These are phyloP conservation scores for Chernovozyma aurita DNA, from an alignment of 1,139 yeast genomes.

Conservation along the genomic window DNA sequence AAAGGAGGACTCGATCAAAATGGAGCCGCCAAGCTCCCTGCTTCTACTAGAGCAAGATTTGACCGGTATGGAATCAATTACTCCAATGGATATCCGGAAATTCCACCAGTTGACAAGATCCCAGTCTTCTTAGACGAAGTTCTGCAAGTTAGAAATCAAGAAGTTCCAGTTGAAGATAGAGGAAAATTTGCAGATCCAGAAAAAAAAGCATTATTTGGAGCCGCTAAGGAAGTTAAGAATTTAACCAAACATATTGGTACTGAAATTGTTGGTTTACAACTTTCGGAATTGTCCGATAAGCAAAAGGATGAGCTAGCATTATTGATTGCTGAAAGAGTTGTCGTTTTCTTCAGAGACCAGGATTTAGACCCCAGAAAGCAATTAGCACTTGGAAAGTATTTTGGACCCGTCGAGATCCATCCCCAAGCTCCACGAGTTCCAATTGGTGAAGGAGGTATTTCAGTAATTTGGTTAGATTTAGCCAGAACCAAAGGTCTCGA, in stretches of 20 bases:
- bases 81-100: slow-evolving; percentile 39
- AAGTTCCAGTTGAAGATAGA: slow-evolving; percentile 27
- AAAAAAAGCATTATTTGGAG: slow-evolving; percentile 37
- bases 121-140: slow-evolving; percentile 44
- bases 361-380: slow-evolving; percentile 43
- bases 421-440: slow-evolving; percentile 35
- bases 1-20: slow-evolving; percentile 2
- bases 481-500: slow-evolving; percentile 17
- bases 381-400: slow-evolving; percentile 38
- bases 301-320: slow-evolving; percentile 48
- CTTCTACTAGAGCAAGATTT: slow-evolving; percentile 25
- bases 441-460: slow-evolving; percentile 30
- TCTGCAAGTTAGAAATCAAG: slow-evolving; percentile 25
- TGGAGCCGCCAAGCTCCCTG: slow-evolving; percentile 21
- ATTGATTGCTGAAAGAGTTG: slow-evolving; percentile 47
- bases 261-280: slow-evolving; percentile 41
- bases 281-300: slow-evolving; percentile 34
- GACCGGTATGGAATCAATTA: slow-evolving; percentile 34
- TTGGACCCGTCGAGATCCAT: slow-evolving; percentile 41
- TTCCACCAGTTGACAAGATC: slow-evolving; percentile 16
- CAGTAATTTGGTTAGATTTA: slow-evolving; percentile 52
- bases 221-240: slow-evolving; percentile 34
- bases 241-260: slow-evolving; percentile 40
- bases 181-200: slow-evolving; percentile 38
- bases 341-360: slow-evolving; percentile 45